Conservation (phyloP, 2,329 filamentous ascomycete species). For the Helotiales sp. region DNA sequence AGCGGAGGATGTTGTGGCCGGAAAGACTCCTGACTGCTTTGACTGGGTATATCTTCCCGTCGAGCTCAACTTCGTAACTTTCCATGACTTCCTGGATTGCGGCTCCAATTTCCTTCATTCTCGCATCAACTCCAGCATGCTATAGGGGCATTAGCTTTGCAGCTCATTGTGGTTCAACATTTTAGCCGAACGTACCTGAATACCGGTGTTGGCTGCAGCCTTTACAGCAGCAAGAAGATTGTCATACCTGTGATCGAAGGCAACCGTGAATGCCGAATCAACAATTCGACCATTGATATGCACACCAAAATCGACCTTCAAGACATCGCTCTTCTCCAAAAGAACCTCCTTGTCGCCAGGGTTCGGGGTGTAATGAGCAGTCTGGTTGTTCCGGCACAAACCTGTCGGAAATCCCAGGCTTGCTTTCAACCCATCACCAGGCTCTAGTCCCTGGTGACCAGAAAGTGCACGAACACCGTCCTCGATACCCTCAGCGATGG, state of each 20-base stretch:
- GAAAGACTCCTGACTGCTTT: conserved; percentile 57
- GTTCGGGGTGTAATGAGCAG: conserved; percentile 62
- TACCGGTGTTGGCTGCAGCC: conserved; percentile 70
- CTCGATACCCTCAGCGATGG: conserved; percentile 59
- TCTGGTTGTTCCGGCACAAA: conserved; percentile 57
- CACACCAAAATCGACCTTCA: conserved; percentile 84
- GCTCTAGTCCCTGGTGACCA: conserved; percentile 55
- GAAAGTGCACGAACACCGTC: conserved; percentile 57
- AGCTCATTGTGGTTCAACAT: neutral
- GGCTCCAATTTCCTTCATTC: conserved; percentile 57
- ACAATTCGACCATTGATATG: conserved; percentile 82
- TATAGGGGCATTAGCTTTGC: conserved; percentile 9
- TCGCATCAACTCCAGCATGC: conserved; percentile 59
- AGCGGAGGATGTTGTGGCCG: conserved; percentile 59
- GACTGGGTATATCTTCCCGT: conserved; percentile 54
- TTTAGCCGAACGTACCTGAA: conserved; percentile 29
- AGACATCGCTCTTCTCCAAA: conserved; percentile 73
- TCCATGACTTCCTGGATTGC: conserved; percentile 65
- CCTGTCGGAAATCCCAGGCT: conserved; percentile 63
- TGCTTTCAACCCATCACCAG: conserved; percentile 55
- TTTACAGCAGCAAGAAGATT: conserved; percentile 74
- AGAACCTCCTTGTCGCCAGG: conserved; percentile 70
- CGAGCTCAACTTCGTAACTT: conserved; percentile 61
- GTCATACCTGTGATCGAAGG: conserved; percentile 77
- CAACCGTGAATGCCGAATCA: conserved; percentile 80